Base-by-base conservation (phyloP, 2,329 filamentous ascomycete genomes). In the Stenocarpella maydis region DNA sequence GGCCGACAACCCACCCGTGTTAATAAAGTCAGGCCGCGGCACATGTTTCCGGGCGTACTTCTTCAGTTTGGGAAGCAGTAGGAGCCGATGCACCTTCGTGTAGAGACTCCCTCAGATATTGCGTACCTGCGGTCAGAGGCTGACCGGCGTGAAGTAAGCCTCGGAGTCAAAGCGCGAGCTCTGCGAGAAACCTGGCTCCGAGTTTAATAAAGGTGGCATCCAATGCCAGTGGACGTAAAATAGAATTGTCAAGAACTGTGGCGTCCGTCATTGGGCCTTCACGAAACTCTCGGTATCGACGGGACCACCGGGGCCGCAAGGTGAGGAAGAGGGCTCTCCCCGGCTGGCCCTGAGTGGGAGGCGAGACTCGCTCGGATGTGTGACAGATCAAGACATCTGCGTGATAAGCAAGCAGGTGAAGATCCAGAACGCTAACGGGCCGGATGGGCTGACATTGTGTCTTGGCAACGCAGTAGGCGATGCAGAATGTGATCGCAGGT, bases 191-290 rank as follows among this genome's bases (percentile, higher is more conserved):
- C 43, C 41, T 63, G 58, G 43, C n/a, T 19, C 28, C 26, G 58
- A 63, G 58, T 63, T 49, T 63, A 63, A 63, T 28, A 61, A 39
- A 24, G 43, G 58, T 63, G 58, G 49, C 58, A 24, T 28, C 47
- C 15, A 12, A 63, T 34, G 17, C 47, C 43, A 63, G 49, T 63
- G 58, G 58, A 26, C 43, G 43, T 34, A 6, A 2, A 9, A 0
- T 21, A 26, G n/a, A 49, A 43, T 17, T 8, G 6, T 34, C n/a
- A 19, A 31, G 34, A 63, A 37, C 21, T 19, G 28, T n/a, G 37
- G 43, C 28, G 15, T 24, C n/a, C n/a, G 6, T 26, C n/a, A 26
- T 49, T 63, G 41, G 58, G 15, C n/a, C n/a, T n/a, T 7, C 6
- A 19, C 15, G 15, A 21, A 63, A 37, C 28, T 49, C n/a, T 63